Conservation (phyloP, 2,329 filamentous ascomycete species). For the Chaetomium strumarium region DNA sequence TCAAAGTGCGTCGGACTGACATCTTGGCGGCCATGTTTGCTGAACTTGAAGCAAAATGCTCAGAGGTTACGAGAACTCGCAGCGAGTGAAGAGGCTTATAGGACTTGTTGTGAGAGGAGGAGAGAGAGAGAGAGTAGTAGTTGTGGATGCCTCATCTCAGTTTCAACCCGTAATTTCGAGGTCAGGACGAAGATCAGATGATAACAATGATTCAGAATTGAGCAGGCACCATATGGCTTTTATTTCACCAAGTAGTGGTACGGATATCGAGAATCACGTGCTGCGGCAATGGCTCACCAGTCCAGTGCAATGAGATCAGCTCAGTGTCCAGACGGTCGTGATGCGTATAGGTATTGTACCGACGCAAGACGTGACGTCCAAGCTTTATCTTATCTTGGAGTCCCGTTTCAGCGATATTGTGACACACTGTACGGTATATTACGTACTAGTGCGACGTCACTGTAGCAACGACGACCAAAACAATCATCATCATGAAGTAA, state of each 20-base stretch:
- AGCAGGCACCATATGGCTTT: too few relatives aligned
- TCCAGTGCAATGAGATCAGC: neutral
- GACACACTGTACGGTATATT: neutral
- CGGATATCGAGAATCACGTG: too few relatives aligned
- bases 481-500: neutral
- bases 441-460: neutral
- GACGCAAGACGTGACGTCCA: slow-evolving; percentile 7
- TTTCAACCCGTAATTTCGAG: too few relatives aligned
- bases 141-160: too few relatives aligned
- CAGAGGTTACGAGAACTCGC: neutral
- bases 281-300: too few relatives aligned
- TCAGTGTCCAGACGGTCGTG: neutral
- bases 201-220: too few relatives aligned
- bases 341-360: neutral
- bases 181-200: too few relatives aligned
- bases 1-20: slow-evolving; percentile 18
- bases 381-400: slow-evolving; percentile 3
- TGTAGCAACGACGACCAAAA: neutral
- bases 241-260: too few relatives aligned
- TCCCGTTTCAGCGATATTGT: neutral
- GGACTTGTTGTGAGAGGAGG: neutral
- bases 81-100: too few relatives aligned
- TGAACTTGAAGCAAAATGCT: neutral
- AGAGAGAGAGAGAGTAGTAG: neutral
- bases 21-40: slow-evolving; percentile 24